Base-by-base conservation (phyloP, 2,329 filamentous ascomycete species). In the Ophiobolus disseminans region DNA sequence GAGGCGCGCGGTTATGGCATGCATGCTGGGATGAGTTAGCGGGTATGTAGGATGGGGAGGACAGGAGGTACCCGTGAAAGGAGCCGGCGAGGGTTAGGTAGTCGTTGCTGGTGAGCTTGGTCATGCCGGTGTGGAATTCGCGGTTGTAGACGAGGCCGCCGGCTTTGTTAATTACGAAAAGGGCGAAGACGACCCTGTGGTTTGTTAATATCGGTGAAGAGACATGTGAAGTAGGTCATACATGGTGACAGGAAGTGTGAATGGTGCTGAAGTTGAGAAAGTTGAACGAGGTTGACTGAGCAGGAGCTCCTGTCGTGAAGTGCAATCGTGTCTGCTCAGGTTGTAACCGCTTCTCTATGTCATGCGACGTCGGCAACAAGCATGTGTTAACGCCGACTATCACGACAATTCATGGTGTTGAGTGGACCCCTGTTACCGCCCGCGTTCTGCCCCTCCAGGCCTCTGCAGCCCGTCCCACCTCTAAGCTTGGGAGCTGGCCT, bases 161-260 rank as follows among this genome's bases (percentile, higher is more conserved):
- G 58, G 94, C 92, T 82, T 99, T 99, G 82, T 97, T 97, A 80
- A 99, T 96, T 73, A 99, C 88, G 73, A 97, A 91, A 69, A 99
- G 87, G 50, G 92, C 87, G 75, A 95, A 94, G 73, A 99, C 89
- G 60, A 91, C 90, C 94, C 92, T 97, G 62, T n/a, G 45, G 8
- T 9, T 23, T 13, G 26, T 68, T 26, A 11, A 26, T 26, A 26
- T 26, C 23, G 23, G 23, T 26, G 23, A 26, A 26, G 23, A 11
- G 6, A 6, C 6, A 11, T 11, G 23, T 26, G 23, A 26, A 26
- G 23, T 26, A 26, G 11, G 23, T 26, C 23, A n/a, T n/a, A n/a
- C n/a, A n/a, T n/a, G n/a, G n/a, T n/a, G n/a, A n/a, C n/a, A n/a
- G n/a, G n/a, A n/a, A n/a, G n/a, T n/a, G n/a, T n/a, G n/a, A n/a